Conservation (phyloP, 495 filamentous ascomycete species). For the Bacidia rubella region DNA sequence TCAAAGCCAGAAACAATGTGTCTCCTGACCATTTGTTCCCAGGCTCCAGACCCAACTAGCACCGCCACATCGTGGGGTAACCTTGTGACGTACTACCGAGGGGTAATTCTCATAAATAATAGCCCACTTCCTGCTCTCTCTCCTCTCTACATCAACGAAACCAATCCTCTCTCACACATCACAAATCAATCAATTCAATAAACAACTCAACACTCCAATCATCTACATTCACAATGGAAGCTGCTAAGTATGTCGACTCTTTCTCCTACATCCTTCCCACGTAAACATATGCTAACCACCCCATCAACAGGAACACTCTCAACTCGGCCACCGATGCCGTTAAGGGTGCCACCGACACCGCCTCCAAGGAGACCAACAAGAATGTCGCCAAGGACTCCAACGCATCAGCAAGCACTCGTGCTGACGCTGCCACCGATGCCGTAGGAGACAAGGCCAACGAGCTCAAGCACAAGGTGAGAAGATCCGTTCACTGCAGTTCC, state of each 20-base stretch:
- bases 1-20: neutral
- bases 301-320: conserved; percentile 30
- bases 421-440: conserved; percentile 41
- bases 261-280: neutral
- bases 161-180: too few species aligned
- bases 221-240: conserved; percentile 10
- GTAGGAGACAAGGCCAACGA: conserved; percentile 41
- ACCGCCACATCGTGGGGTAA: neutral
- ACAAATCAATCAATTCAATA: too few species aligned
- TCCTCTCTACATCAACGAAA: too few species aligned
- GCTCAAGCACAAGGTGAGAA: conserved; percentile 31
- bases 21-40: neutral
- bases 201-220: neutral
- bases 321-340: conserved; percentile 49
- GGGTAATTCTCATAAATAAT: conserved; percentile 3
- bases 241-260: conserved; percentile 6
- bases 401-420: conserved; percentile 34
- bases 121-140: too few species aligned
- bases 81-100: conserved; percentile 7
- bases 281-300: too few species aligned
- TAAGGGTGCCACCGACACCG: conserved; percentile 27
- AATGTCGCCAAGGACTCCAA: conserved; percentile 44
- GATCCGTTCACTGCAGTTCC: too few species aligned
- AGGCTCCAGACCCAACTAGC: neutral
- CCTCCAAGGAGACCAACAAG: conserved; percentile 57